Evolutionary conservation across 73 alveolate species (phyloP).

Genomic region (Paramecium primaurelia): DNA sequence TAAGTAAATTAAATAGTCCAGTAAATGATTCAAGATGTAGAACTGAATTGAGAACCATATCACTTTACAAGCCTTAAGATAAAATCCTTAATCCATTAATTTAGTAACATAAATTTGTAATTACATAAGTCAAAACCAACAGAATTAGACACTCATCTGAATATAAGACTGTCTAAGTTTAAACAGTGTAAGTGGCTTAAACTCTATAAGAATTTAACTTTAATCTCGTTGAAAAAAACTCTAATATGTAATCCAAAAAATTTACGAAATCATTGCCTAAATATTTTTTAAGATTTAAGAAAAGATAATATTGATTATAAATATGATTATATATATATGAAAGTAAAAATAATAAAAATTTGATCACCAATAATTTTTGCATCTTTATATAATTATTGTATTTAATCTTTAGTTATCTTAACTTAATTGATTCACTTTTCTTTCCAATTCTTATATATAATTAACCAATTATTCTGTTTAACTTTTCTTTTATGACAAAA

Average conservation of each 20-base stretch:
- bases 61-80: neutral
- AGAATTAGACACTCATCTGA: neutral
- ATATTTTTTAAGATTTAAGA: neutral
- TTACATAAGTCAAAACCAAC: neutral
- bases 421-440: neutral
- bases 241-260: neutral
- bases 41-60: slow-evolving; percentile 2
- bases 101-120: neutral
- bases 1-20: neutral
- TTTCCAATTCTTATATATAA: neutral
- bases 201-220: neutral
- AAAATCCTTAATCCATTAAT: neutral
- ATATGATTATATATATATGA: neutral
- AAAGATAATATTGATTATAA: neutral
- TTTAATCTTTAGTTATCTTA: neutral
- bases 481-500: neutral
- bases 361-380: neutral
- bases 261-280: neutral
- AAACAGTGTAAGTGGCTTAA: neutral
- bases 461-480: neutral
- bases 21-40: neutral
- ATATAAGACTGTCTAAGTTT: neutral
- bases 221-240: neutral
- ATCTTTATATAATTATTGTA: neutral
- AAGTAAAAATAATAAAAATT: neutral